Evolutionary conservation across 805 yeast genomes (phyloP).

Genomic region (Tetrapisispora phaffii): DNA sequence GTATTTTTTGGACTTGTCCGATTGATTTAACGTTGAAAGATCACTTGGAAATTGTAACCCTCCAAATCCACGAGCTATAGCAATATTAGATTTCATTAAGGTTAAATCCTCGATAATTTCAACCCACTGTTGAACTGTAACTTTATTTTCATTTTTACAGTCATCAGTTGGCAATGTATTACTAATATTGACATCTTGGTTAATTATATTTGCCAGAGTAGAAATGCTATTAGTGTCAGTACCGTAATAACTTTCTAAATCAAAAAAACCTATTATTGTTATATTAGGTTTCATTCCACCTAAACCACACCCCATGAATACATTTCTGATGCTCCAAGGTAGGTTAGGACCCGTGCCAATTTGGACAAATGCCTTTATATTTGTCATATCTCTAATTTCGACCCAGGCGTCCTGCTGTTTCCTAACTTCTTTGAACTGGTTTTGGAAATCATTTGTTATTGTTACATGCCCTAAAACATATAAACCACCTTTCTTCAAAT

Average conservation of each 20-base stretch:
- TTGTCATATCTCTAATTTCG: constrained; percentile 64
- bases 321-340: constrained; percentile 93
- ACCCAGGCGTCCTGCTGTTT: constrained; percentile 76
- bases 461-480: constrained; percentile 89
- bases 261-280: constrained; percentile 83
- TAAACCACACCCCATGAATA: constrained; percentile 86
- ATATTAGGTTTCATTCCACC: constrained; percentile 98
- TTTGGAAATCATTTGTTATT: constrained; percentile 45
- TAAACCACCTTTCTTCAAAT: constrained; percentile 89
- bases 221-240: neutral
- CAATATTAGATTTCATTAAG: constrained; percentile 82
- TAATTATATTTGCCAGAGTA: neutral
- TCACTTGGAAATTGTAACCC: constrained; percentile 52
- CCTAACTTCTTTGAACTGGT: constrained; percentile 56
- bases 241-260: constrained; percentile 35
- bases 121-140: constrained; percentile 78
- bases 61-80: constrained; percentile 84
- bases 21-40: constrained; percentile 20
- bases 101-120: constrained; percentile 83
- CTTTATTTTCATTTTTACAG: constrained; percentile 59
- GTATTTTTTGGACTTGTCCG: constrained; percentile 27
- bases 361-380: constrained; percentile 89
- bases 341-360: constrained; percentile 78
- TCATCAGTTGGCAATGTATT: constrained; percentile 62
- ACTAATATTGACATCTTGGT: neutral